A percentile compares a stretch with the other conserved stretches of the same genome.
These are phyloP conservation scores for Corylus avellana DNA, from an alignment of 306 rosid species.

Conservation along the genomic window DNA sequence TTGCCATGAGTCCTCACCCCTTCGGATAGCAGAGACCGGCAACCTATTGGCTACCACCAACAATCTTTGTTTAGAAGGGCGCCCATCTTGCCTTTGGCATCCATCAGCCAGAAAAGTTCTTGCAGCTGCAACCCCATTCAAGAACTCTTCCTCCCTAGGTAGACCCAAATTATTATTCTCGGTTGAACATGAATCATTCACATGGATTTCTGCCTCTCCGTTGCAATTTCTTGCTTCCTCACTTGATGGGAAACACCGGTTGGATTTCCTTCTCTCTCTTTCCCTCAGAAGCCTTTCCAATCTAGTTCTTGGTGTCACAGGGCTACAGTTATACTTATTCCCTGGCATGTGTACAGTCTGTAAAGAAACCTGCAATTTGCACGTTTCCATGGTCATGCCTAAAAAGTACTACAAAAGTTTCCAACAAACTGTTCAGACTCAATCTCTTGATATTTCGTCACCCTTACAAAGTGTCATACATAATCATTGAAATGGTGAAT, in stretches of 20 bases:
- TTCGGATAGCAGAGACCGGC: constrained; percentile 89
- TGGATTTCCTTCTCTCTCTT: constrained; percentile 78
- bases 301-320: constrained; percentile 75
- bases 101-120: constrained; percentile 41
- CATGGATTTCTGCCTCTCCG: constrained; percentile 46
- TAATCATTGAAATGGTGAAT: background rate
- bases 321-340: constrained; percentile 64
- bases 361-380: constrained; percentile 35
- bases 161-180: constrained; percentile 39
- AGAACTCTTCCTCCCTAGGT: constrained; percentile 50
- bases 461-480: background rate
- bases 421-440: constrained; percentile 16
- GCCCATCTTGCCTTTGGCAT: constrained; percentile 53
- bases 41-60: constrained; percentile 93
- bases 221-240: constrained; percentile 56
- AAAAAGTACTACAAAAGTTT: background rate
- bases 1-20: constrained; percentile 78
- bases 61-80: constrained; percentile 65
- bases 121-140: constrained; percentile 38
- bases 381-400: constrained; percentile 5
- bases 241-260: constrained; percentile 30
- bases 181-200: constrained; percentile 29
- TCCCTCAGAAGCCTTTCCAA: constrained; percentile 94
- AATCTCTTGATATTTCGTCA: background rate
- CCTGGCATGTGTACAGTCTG: constrained; percentile 52